These are phyloP conservation scores for Pseudopyrenochaeta lycopersici DNA, from an alignment of 2,329 filamentous ascomycete species.

Conservation along the genomic window DNA sequence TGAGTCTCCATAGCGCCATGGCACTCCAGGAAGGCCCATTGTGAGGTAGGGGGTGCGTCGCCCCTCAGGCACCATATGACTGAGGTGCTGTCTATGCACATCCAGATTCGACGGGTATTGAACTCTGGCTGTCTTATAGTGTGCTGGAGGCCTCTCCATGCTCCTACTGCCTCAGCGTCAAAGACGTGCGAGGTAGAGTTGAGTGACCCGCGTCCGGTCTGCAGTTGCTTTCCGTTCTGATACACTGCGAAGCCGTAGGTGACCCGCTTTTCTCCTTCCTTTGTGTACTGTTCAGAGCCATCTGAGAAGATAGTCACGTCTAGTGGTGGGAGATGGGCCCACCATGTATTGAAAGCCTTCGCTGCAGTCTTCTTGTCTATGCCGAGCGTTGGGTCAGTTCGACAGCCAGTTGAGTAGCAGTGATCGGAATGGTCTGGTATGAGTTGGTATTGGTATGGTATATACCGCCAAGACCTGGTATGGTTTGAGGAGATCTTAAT, in stretches of 20 bases:
- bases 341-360: constrained; percentile 1
- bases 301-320: constrained; percentile 15
- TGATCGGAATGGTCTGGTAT: too few relatives aligned
- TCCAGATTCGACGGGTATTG: neutral
- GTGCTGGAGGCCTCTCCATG: constrained; percentile 2
- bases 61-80: constrained; percentile 11
- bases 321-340: neutral
- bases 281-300: constrained; percentile 5
- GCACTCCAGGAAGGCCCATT: constrained; percentile 13
- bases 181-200: constrained; percentile 4
- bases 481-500: neutral
- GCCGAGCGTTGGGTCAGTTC: neutral
- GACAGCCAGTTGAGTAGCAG: neutral
- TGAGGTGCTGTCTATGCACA: constrained; percentile 13
- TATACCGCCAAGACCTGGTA: too few relatives aligned
- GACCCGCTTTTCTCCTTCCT: constrained; percentile 1
- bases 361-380: constrained; percentile 1
- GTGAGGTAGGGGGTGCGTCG: constrained; percentile 1
- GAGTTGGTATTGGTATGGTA: too few relatives aligned
- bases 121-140: neutral
- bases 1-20: constrained; percentile 1
- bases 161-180: constrained; percentile 8
- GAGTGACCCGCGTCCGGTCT: neutral
- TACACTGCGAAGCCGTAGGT: constrained; percentile 9
- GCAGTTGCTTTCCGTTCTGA: neutral